phyloP scores from a whole-genome alignment of 805 yeast species.

The Ogataea henricii region DNA sequence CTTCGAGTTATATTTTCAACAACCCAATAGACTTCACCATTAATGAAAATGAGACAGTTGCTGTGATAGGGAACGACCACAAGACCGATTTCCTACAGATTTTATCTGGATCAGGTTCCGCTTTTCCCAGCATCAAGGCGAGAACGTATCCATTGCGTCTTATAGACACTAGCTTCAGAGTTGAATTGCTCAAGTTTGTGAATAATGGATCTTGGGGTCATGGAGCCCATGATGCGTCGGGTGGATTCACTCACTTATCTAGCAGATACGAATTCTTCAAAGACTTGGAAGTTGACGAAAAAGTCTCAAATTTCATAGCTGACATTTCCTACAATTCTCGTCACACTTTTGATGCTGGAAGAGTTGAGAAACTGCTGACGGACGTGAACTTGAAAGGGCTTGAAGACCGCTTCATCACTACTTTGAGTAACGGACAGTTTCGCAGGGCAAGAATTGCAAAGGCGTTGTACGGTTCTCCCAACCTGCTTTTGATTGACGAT shows the following conservation, averaged over 20 bases:
- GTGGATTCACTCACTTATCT: conserved; percentile 68
- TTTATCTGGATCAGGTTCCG: conserved; percentile 55
- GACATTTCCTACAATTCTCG: conserved; percentile 51
- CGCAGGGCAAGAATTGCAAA: conserved; percentile 87
- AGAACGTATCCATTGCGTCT: conserved; percentile 55
- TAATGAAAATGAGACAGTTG: conserved; percentile 47
- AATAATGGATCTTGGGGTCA: conserved; percentile 38
- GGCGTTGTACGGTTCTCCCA: conserved; percentile 65
- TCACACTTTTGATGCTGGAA: conserved; percentile 36
- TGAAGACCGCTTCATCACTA: conserved; percentile 75
- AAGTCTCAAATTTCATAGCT: conserved; percentile 61
- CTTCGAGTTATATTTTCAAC: conserved; percentile 33
- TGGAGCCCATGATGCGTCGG: conserved; percentile 40
- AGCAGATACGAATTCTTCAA: conserved; percentile 88
- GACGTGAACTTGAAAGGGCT: conserved; percentile 58
- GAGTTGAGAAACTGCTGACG: conserved; percentile 46
- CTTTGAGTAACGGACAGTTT: conserved; percentile 91
- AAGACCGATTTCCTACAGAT: conserved; percentile 57
- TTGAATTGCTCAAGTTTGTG: conserved; percentile 41
- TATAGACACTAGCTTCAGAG: conserved; percentile 46
- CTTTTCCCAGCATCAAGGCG: conserved; percentile 50
- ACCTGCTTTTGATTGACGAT: conserved; percentile 76
- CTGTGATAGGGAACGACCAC: conserved; percentile 50
- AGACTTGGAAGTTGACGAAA: conserved; percentile 74
- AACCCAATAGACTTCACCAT: conserved; percentile 45